Evolutionary conservation across 306 rosid genomes (phyloP).

Genomic region (Sechiopsis laciniata): DNA sequence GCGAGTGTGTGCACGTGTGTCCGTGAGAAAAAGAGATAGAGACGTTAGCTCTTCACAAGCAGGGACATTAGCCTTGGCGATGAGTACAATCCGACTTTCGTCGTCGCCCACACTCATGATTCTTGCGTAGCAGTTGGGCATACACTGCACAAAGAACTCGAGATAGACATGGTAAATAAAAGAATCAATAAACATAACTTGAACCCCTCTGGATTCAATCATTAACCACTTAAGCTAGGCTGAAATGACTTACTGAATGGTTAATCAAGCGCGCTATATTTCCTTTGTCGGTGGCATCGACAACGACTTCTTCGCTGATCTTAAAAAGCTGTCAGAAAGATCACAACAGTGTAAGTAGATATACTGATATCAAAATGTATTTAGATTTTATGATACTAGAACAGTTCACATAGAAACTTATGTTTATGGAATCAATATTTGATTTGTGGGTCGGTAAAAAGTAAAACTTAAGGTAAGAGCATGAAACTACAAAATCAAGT

Average conservation of each 20-base stretch:
- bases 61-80: slow-evolving; percentile 72
- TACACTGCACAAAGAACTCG: slow-evolving; percentile 48
- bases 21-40: slow-evolving; percentile 1
- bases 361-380: background rate
- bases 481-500: background rate
- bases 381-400: background rate
- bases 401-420: background rate
- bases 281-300: slow-evolving; percentile 98
- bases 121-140: slow-evolving; percentile 99
- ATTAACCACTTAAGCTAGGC: background rate
- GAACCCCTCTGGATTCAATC: slow-evolving; percentile 7
- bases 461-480: background rate
- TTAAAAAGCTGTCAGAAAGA: slow-evolving; percentile 67
- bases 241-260: slow-evolving; percentile 92
- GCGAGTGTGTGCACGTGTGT: background rate
- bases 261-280: slow-evolving; percentile 94
- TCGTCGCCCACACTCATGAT: slow-evolving; percentile 98
- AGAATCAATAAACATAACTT: slow-evolving; percentile 5
- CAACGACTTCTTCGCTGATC: slow-evolving; percentile 98
- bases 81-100: slow-evolving; percentile 91
- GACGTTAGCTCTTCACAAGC: slow-evolving; percentile 94
- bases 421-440: background rate
- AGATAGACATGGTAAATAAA: background rate
- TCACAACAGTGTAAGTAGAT: slow-evolving; percentile 3
- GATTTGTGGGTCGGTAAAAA: too few relatives aligned